Evolutionary conservation across 495 filamentous ascomycete genomes (phyloP).

Genomic region (Podospora comata): DNA sequence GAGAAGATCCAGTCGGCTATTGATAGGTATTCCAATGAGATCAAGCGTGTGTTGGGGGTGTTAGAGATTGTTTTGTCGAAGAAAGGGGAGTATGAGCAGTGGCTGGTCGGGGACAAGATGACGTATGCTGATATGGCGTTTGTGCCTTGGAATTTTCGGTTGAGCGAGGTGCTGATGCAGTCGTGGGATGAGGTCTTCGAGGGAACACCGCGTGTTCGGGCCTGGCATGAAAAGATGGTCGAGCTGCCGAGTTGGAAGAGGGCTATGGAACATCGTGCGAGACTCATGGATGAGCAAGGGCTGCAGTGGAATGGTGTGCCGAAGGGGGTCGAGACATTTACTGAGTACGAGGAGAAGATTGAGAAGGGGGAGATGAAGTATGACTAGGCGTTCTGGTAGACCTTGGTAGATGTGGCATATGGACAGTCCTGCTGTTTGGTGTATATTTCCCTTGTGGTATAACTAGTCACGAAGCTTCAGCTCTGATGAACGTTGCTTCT

Average conservation of each 20-base stretch:
- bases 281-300: constrained; percentile 30
- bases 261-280: constrained; percentile 19
- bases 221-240: constrained; percentile 19
- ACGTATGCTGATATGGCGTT: constrained; percentile 61
- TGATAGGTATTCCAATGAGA: constrained; percentile 59
- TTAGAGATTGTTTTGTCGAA: constrained; percentile 51
- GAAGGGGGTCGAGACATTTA: constrained; percentile 23
- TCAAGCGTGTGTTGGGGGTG: constrained; percentile 57
- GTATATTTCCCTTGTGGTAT: too few relatives aligned
- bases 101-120: constrained; percentile 57
- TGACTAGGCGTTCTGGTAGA: not conserved
- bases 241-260: constrained; percentile 10
- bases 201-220: constrained; percentile 8
- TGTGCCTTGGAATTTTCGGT: constrained; percentile 45
- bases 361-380: constrained; percentile 11
- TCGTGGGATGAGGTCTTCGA: constrained; percentile 17
- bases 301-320: constrained; percentile 28
- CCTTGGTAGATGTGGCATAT: too few relatives aligned
- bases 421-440: too few relatives aligned
- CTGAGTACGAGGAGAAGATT: constrained; percentile 26
- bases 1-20: constrained; percentile 58
- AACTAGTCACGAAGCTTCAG: too few relatives aligned
- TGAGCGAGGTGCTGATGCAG: not conserved
- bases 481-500: too few relatives aligned
- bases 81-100: constrained; percentile 37